Evolutionary conservation across 768 basidiomycete species (phyloP).

Genomic region (Naganishia vaughanmartiniae): DNA sequence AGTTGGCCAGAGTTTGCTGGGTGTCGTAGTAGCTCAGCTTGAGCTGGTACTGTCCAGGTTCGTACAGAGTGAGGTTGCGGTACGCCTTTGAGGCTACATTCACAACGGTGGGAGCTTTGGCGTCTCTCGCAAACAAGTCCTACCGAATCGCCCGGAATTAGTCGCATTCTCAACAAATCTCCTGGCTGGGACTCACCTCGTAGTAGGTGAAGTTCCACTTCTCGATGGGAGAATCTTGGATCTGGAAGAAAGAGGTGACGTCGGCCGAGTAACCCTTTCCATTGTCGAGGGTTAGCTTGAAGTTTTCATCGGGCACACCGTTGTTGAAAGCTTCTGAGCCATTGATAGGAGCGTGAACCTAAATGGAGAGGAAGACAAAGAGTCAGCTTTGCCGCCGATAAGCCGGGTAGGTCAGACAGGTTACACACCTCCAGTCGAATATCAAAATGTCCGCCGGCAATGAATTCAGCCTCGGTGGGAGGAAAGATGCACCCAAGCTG

Average conservation of each 20-base stretch:
- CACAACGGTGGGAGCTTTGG: constrained; percentile 45
- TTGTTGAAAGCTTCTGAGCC: constrained; percentile 52
- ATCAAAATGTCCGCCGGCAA: constrained; percentile 48
- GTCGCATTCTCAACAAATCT: neutral
- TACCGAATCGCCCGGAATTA: constrained; percentile 18
- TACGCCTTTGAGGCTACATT: constrained; percentile 52
- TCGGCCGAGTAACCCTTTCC: constrained; percentile 37
- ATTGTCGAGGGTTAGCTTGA: constrained; percentile 47
- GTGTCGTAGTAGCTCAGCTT: constrained; percentile 50
- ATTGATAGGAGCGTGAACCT: constrained; percentile 54
- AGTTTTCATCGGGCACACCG: constrained; percentile 45
- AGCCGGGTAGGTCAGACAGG: neutral
- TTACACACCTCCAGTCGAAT: constrained; percentile 43
- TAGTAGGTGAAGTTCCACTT: constrained; percentile 48
- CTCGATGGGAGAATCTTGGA: constrained; percentile 38
- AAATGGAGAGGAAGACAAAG: constrained; percentile 28
- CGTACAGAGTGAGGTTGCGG: constrained; percentile 42
- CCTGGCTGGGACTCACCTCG: constrained; percentile 27
- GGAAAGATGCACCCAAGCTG: constrained; percentile 49
- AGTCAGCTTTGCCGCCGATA: neutral
- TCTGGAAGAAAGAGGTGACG: constrained; percentile 45
- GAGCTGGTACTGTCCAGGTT: constrained; percentile 49
- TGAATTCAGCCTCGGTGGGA: constrained; percentile 45
- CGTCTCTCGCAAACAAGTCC: constrained; percentile 51
- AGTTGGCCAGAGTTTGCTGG: constrained; percentile 47